Evolutionary conservation across 805 yeast genomes (phyloP), one percentile per base, ranked within the genome.

Genomic region (Metschnikowia cubensis): DNA sequence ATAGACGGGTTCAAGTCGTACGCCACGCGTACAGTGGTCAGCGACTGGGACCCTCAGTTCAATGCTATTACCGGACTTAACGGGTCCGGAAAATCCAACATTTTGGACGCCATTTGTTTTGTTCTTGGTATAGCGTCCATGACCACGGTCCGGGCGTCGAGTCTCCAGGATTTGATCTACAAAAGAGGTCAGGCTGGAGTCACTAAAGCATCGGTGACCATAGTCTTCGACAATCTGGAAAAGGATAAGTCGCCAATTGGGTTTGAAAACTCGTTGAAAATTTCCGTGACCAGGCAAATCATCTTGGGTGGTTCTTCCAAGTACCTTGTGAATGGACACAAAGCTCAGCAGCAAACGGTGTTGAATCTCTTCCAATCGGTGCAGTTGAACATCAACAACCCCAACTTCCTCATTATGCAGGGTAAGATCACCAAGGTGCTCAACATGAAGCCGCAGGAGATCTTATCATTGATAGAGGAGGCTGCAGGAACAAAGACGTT

Each of bases 171-270:
- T 67, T 79, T 94, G 64, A 94, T 94, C 45, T 94, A 94, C 66
- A 94, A 94, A 61, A 81, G 98, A 59, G 99, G 99, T 11, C 99
- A 94, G 66, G 98, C 99, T 0, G 98, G 98, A 57, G 92, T 92
- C 13, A 91, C 97, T 1, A 91, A 89, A 64, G 99, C 99, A 1
- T 85, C 94, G 61, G 99, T 94, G 1, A 91, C 98, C 0, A 89
- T 94, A 10, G 96, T 94, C 1, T 95, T 94, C 65, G 96, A 92
- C 67, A 95, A 94, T 61, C 61, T 79, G 11, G 97, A 92, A 58
- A 76, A 79, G 49, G 64, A 79, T 2, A 84, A 81, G 54, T 82
- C 92, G 0, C 99, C 99, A 0, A 85, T 89, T 48, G 97, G 96
- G 2, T 91, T 89, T 62, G 91, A 86, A 57, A 81, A 82, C 41